These are phyloP conservation scores for Phytopythium cucurbitacearum DNA, from an alignment of 352 stramenopile species.

Conservation along the genomic window DNA sequence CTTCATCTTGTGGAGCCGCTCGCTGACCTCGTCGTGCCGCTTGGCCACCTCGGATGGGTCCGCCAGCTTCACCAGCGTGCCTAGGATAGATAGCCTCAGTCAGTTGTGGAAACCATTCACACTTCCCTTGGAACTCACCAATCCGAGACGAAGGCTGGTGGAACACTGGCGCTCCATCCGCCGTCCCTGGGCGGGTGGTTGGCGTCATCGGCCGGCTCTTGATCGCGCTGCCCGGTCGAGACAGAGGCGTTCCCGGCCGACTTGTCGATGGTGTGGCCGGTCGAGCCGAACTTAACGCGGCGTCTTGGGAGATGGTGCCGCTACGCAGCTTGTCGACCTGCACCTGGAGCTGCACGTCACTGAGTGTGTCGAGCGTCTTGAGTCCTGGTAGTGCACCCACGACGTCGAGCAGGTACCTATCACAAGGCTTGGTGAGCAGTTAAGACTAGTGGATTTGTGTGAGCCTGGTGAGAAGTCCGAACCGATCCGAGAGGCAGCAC, in stretches of 20 bases:
- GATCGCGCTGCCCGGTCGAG: background rate
- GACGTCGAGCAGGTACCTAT: slow-evolving; percentile 57
- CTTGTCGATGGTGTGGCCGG: slow-evolving; percentile 30
- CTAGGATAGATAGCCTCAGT: slow-evolving; percentile 11
- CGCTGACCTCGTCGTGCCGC: slow-evolving; percentile 41
- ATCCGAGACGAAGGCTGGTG: slow-evolving; percentile 41
- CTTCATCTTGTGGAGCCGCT: slow-evolving; percentile 59
- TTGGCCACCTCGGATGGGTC: slow-evolving; percentile 38
- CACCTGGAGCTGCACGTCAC: slow-evolving; percentile 36
- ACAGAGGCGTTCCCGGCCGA: slow-evolving; percentile 16
- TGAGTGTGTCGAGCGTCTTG: slow-evolving; percentile 61
- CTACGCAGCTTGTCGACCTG: slow-evolving; percentile 40
- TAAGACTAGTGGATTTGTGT: background rate
- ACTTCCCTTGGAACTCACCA: slow-evolving; percentile 14
- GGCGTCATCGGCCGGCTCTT: slow-evolving; percentile 19
- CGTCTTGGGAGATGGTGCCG: slow-evolving; percentile 30
- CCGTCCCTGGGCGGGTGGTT: slow-evolving; percentile 26
- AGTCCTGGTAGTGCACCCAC: slow-evolving; percentile 35
- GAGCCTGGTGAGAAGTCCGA: background rate
- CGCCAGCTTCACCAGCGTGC: slow-evolving; percentile 44
- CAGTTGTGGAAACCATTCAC: background rate
- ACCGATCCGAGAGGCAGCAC: slow-evolving; percentile 53
- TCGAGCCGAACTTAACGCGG: slow-evolving; percentile 20
- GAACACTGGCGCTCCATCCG: slow-evolving; percentile 38
- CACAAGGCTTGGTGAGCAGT: background rate